Evolutionary conservation across 768 basidiomycete genomes (phyloP), one percentile per base, ranked within the genome.

Genomic region (Tylopilus rubrobrunneus): DNA sequence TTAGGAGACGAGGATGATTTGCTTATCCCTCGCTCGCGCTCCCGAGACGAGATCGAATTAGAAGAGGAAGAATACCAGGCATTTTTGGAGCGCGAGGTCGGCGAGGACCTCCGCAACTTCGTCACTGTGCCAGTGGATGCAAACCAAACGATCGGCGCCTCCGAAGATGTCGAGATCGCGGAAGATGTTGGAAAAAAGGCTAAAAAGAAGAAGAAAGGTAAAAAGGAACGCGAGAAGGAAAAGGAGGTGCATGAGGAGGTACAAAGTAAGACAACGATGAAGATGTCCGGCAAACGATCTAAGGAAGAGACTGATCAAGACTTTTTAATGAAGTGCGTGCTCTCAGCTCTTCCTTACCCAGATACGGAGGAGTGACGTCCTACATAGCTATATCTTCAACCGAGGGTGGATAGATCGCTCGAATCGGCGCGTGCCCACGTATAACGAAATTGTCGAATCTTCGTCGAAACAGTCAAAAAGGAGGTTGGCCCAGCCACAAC

Each of bases 321-420:
- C 52, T 97, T 98, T 64, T 73, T 98, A 49, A 79, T 93, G 75
- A 88, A 92, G 95, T 97, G 62, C 50, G 89, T 75, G 17, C 53
- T 12, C 34, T 21, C 15, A 2, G 34, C 7, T 17, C 19, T 34
- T 36, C 36, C 15, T 17, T 51, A 8, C 40, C 43, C 33, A 19
- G 39, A 21, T 25, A 40, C 28, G 31, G 33, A 27, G 10, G 15
- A 46, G 23, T 59, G 46, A 58, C 47, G 3, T 33, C 49, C 49
- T 37, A 1, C 8, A 5, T 62, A 98, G 95, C 70, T 99, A 97
- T 69, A 97, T 99, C 59, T 76, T 98, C 21, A 95, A 96, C 68
- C 91, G 97, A 28, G 97, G 96, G 1, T 99, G 97, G 97, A 85
- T 99, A 45, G 97, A 98, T 70, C 82, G 79, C 46, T 76, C 85